Percentiles rank a stretch among this genome's conserved stretches.
phyloP scores from a whole-genome alignment of 2,329 filamentous ascomycete genomes.

The Colletotrichum tropicicola region DNA sequence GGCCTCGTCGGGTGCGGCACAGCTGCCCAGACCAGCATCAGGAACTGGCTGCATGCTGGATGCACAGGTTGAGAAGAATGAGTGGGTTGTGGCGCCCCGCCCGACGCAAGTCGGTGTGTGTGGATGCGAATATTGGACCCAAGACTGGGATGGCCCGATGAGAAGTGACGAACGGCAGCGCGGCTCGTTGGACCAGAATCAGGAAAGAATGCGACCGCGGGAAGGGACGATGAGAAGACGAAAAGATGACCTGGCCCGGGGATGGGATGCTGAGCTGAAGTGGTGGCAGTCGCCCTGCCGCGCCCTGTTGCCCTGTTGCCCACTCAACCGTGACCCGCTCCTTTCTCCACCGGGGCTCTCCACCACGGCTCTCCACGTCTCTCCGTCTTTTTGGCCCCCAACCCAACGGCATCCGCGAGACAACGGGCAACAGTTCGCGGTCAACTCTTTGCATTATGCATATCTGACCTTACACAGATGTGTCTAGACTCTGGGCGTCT shows the following conservation, averaged over 20 bases:
- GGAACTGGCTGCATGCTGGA: neutral
- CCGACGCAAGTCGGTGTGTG: constrained; percentile 2
- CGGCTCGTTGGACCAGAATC: neutral
- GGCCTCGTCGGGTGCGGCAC: constrained; percentile 13
- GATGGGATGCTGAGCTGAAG: neutral
- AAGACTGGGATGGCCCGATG: neutral
- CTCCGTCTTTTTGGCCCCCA: neutral
- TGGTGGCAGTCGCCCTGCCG: neutral
- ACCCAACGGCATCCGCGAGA: neutral
- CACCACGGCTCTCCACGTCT: too few relatives aligned
- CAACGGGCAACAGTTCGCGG: too few relatives aligned
- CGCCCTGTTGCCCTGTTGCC: neutral
- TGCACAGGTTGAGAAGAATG: neutral
- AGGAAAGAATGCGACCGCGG: neutral
- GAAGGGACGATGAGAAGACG: neutral
- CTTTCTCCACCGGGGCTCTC: too few relatives aligned
- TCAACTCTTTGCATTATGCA: too few relatives aligned
- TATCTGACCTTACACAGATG: neutral
- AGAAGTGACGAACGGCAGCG: neutral
- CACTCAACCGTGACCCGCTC: neutral
- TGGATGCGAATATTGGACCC: constrained; percentile 1
- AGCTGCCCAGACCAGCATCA: constrained; percentile 5
- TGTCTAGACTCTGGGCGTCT: neutral
- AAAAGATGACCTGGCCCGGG: neutral
- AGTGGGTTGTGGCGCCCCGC: constrained; percentile 2